phyloP scores from a whole-genome alignment of 805 yeast species.

The Yarrowia sp. region DNA sequence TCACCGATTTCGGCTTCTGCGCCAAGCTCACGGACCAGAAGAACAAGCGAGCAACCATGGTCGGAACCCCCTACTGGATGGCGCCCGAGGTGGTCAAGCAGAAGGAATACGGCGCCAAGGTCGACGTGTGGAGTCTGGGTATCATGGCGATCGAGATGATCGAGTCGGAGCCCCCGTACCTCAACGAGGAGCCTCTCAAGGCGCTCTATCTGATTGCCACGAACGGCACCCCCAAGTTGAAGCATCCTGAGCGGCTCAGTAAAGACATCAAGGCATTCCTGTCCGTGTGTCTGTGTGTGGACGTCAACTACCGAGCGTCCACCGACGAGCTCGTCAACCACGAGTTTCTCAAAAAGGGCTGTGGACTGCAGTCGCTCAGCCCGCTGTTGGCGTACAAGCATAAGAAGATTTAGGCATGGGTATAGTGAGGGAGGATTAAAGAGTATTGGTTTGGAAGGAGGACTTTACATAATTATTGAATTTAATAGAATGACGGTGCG shows the following conservation, averaged over 20 bases:
- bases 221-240: constrained; percentile 80
- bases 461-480: constrained; percentile 25
- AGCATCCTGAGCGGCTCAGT: constrained; percentile 71
- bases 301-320: constrained; percentile 87
- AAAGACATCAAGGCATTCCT: constrained; percentile 82
- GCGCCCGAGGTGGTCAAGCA: constrained; percentile 86
- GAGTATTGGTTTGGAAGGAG: neutral
- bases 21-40: constrained; percentile 79
- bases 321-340: constrained; percentile 87
- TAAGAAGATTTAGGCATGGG: constrained; percentile 27
- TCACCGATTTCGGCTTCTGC: constrained; percentile 92
- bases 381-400: constrained; percentile 38
- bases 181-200: constrained; percentile 78
- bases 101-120: constrained; percentile 81
- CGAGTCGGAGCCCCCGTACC: constrained; percentile 84
- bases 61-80: constrained; percentile 91
- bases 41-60: constrained; percentile 82
- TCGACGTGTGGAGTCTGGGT: constrained; percentile 83
- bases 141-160: constrained; percentile 89
- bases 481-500: constrained; percentile 1
- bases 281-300: constrained; percentile 91
- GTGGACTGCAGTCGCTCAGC: constrained; percentile 16
- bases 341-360: constrained; percentile 53
- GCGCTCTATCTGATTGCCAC: constrained; percentile 80
- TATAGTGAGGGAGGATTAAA: neutral